Percentiles rank a stretch among this genome's conserved stretches.
phyloP scores from a whole-genome alignment of 1,284 basidiomycete genomes.

The Mycena sp. region DNA sequence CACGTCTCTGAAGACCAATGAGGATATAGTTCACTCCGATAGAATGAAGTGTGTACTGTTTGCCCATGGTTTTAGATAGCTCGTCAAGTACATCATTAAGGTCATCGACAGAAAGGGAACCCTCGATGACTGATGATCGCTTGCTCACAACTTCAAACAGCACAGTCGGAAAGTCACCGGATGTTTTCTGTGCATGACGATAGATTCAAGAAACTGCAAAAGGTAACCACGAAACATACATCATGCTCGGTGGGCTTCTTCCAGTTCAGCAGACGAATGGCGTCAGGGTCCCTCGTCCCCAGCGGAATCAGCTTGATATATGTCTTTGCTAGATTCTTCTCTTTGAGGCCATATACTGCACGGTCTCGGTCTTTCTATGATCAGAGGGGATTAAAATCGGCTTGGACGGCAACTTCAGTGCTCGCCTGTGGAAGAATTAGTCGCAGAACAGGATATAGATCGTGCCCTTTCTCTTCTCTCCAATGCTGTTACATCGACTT shows the following conservation, averaged over 20 bases:
- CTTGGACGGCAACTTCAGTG: conserved; percentile 1
- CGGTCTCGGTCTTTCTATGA: conserved; percentile 89
- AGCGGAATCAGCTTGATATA: conserved; percentile 91
- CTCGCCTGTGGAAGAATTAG: conserved; percentile 79
- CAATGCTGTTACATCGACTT: conserved; percentile 63
- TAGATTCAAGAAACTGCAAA: conserved; percentile 3
- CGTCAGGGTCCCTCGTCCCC: conserved; percentile 79
- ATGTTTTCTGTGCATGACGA: conserved; percentile 56
- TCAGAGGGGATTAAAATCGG: conserved; percentile 12
- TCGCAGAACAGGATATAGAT: conserved; percentile 80
- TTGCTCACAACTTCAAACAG: conserved; percentile 87
- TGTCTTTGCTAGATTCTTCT: conserved; percentile 88
- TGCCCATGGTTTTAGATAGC: conserved; percentile 72
- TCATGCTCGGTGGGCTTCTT: conserved; percentile 82
- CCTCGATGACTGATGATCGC: conserved; percentile 84
- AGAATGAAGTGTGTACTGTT: conserved; percentile 54
- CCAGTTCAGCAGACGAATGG: conserved; percentile 87
- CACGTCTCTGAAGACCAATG: conserved; percentile 60
- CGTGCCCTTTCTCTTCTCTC: conserved; percentile 77
- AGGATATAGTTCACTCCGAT: not conserved
- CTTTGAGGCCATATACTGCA: conserved; percentile 90
- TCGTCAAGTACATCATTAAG: conserved; percentile 85
- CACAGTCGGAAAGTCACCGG: conserved; percentile 89
- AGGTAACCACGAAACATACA: conserved; percentile 52
- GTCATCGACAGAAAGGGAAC: conserved; percentile 80